Evolutionary conservation across 257 asterid genomes (phyloP).

Genomic region (Solanum gandarillasii): DNA sequence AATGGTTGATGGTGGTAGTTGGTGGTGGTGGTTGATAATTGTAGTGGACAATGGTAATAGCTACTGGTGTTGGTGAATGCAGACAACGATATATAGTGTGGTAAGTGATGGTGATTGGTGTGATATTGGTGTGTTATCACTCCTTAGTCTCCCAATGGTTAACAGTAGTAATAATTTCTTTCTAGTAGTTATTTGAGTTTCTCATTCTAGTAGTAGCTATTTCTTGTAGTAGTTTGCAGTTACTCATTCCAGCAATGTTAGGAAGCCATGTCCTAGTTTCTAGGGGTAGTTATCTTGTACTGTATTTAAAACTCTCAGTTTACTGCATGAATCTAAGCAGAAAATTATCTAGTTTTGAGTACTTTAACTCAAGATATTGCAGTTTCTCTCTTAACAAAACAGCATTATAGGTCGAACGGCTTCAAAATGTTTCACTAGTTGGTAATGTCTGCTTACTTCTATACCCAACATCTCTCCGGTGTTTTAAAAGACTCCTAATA

Average conservation of each 20-base stretch:
- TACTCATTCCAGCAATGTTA: background rate
- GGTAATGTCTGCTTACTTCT: too few species aligned
- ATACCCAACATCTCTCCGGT: too few species aligned
- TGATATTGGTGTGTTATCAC: background rate
- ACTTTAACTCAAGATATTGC: background rate
- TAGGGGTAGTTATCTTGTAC: background rate
- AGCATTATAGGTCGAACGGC: too few species aligned
- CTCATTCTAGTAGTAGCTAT: background rate
- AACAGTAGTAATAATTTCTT: background rate
- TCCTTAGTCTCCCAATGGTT: background rate
- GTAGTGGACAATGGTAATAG: background rate
- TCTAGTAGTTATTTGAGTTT: background rate
- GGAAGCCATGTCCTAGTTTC: background rate
- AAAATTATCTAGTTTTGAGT: background rate
- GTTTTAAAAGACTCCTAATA: too few species aligned
- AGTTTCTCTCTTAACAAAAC: too few species aligned
- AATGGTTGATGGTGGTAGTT: background rate
- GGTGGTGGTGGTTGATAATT: background rate
- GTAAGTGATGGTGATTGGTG: background rate
- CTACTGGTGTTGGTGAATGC: background rate
- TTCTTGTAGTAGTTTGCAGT: background rate
- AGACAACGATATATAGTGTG: background rate
- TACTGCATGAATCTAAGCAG: background rate
- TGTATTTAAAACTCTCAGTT: background rate
- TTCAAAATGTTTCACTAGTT: too few species aligned